Conservation (phyloP, 2,329 filamentous ascomycete genomes). For the Fusarium torulosum region DNA sequence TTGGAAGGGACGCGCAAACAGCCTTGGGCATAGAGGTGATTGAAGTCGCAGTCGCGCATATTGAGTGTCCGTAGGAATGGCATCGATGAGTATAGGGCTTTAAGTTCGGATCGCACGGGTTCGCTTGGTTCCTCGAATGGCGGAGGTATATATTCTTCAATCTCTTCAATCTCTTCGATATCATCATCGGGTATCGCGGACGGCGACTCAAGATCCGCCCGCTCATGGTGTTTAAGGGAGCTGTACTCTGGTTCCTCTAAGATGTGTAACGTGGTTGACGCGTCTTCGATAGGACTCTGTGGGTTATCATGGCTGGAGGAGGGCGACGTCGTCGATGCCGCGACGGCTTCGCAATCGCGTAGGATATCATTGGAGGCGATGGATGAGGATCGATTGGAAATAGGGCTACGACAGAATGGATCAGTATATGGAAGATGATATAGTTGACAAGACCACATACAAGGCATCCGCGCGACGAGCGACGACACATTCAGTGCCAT, state of each 20-base stretch:
- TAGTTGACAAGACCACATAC: conserved; percentile 1
- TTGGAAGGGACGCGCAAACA: conserved; percentile 39
- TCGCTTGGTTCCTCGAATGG: not conserved
- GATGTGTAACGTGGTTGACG: not conserved
- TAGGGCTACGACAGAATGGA: not conserved
- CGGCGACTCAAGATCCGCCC: conserved; percentile 2
- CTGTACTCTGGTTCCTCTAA: conserved; percentile 16
- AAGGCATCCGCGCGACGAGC: conserved; percentile 25
- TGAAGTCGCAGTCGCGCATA: conserved; percentile 35
- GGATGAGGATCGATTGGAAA: conserved; percentile 4
- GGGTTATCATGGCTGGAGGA: conserved; percentile 13
- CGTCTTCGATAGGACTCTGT: conserved; percentile 11
- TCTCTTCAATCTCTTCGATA: not conserved
- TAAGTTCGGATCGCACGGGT: conserved; percentile 32
- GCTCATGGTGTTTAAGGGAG: not conserved
- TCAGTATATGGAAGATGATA: not conserved
- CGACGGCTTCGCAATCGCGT: conserved; percentile 20
- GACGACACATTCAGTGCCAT: conserved; percentile 35
- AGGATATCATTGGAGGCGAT: conserved; percentile 1
- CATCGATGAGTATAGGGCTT: conserved; percentile 38
- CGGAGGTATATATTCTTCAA: not conserved
- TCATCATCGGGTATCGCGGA: not conserved
- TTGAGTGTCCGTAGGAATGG: conserved; percentile 32
- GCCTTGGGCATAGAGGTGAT: conserved; percentile 27
- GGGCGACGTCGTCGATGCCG: conserved; percentile 24